These are phyloP conservation scores for Piromyces sp. DNA, from an alignment of 192 early-diverging fungal species.

Conservation along the genomic window DNA sequence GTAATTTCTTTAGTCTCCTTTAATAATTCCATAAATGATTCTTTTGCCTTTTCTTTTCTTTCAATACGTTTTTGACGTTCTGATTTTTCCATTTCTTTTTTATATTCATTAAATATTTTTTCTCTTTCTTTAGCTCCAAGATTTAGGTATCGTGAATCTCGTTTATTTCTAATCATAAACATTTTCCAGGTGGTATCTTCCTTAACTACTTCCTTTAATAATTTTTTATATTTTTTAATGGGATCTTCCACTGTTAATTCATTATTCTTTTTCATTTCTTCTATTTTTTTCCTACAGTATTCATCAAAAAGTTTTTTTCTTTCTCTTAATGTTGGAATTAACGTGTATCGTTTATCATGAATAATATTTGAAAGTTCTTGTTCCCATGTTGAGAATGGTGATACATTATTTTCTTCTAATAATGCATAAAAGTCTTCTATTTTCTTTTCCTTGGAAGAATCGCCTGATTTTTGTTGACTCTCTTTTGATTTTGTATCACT, in stretches of 20 bases:
- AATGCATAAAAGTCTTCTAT: conserved; percentile 20
- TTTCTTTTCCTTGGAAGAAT: conserved; percentile 11
- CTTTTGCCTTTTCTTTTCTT: conserved; percentile 19
- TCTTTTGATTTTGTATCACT: conserved; percentile 1
- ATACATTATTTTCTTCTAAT: conserved; percentile 47
- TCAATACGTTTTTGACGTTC: conserved; percentile 8
- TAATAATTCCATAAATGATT: conserved; percentile 41
- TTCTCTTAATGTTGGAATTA: conserved; percentile 28
- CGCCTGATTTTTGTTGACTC: neutral
- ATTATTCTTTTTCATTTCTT: conserved; percentile 25
- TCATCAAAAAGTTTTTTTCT: conserved; percentile 50
- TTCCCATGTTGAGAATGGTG: conserved; percentile 60
- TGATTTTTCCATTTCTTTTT: conserved; percentile 18
- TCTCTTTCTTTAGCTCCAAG: conserved; percentile 44
- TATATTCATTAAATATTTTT: conserved; percentile 44
- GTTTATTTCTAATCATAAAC: conserved; percentile 48
- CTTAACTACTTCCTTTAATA: conserved; percentile 37
- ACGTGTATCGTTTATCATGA: conserved; percentile 34
- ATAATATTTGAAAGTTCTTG: conserved; percentile 48
- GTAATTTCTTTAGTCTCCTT: conserved; percentile 32
- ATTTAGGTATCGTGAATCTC: conserved; percentile 40
- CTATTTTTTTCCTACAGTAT: conserved; percentile 44
- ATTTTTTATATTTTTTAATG: conserved; percentile 24
- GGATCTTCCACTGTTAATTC: conserved; percentile 10
- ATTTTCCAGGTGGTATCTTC: conserved; percentile 46